Conservation (phyloP, 495 filamentous ascomycete species). For the Tetracladium setigerum region DNA sequence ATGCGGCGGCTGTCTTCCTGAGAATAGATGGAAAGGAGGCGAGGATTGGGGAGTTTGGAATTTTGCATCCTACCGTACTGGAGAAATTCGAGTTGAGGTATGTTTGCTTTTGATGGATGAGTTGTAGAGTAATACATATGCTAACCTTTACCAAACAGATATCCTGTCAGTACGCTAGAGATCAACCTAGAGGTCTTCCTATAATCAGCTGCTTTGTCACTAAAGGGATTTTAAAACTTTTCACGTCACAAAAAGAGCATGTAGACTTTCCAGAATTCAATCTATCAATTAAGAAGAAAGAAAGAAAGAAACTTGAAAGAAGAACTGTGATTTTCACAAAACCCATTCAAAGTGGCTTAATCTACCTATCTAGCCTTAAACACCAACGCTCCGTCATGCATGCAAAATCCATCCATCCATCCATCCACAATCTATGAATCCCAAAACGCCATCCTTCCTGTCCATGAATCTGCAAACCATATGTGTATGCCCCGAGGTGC, state of each 20-base stretch:
- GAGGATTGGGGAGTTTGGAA: slow-evolving; percentile 81
- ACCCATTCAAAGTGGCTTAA: too few relatives aligned
- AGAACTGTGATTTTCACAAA: too few relatives aligned
- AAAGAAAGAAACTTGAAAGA: too few relatives aligned
- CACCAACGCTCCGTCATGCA: not conserved
- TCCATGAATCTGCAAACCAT: slow-evolving; percentile 5
- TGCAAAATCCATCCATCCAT: too few relatives aligned
- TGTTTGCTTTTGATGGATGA: slow-evolving; percentile 13
- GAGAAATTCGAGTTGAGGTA: slow-evolving; percentile 89
- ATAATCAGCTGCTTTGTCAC: slow-evolving; percentile 26
- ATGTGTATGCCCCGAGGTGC: too few relatives aligned
- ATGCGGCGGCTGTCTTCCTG: slow-evolving; percentile 75
- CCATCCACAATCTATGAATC: not conserved
- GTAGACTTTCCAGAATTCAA: slow-evolving; percentile 1
- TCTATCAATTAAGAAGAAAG: too few relatives aligned
- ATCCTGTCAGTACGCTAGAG: slow-evolving; percentile 92
- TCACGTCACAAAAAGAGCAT: slow-evolving; percentile 9
- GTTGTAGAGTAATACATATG: not conserved
- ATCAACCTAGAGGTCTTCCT: slow-evolving; percentile 94
- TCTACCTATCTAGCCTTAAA: too few relatives aligned
- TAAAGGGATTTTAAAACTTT: not conserved
- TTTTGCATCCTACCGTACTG: slow-evolving; percentile 85
- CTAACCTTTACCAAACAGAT: slow-evolving; percentile 38
- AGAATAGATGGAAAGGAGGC: slow-evolving; percentile 60
- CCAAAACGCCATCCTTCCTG: not conserved